phyloP scores from a whole-genome alignment of 1,139 yeast species.

The Taiozyma sp. region DNA sequence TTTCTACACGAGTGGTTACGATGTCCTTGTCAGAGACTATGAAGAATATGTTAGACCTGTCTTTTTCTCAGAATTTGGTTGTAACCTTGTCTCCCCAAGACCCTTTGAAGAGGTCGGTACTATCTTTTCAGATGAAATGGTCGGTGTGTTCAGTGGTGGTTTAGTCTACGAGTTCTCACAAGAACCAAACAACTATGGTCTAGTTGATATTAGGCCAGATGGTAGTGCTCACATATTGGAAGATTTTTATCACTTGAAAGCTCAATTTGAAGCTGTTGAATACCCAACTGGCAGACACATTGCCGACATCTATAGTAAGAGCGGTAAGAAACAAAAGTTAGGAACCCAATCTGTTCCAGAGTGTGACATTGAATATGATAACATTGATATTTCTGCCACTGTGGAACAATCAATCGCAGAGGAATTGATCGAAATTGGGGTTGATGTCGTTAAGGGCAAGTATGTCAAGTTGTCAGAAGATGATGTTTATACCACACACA shows the following conservation, averaged over 20 bases:
- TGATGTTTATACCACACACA: slow-evolving; percentile 34
- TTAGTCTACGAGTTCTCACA: slow-evolving; percentile 87
- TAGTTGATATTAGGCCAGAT: slow-evolving; percentile 53
- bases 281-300: slow-evolving; percentile 25
- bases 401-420: slow-evolving; percentile 45
- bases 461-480: slow-evolving; percentile 38
- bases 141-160: slow-evolving; percentile 84
- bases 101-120: slow-evolving; percentile 71
- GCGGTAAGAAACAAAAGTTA: slow-evolving; percentile 26
- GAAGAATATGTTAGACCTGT: slow-evolving; percentile 66
- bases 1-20: slow-evolving; percentile 77
- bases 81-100: slow-evolving; percentile 81
- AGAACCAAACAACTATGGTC: slow-evolving; percentile 84
- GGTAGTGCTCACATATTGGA: slow-evolving; percentile 51
- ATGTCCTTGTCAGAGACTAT: slow-evolving; percentile 67
- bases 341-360: slow-evolving; percentile 28
- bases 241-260: slow-evolving; percentile 49
- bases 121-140: slow-evolving; percentile 70
- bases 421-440: slow-evolving; percentile 43
- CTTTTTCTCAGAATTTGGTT: slow-evolving; percentile 89
- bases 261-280: slow-evolving; percentile 36
- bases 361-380: slow-evolving; percentile 44
- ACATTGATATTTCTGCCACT: slow-evolving; percentile 44
- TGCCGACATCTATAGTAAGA: slow-evolving; percentile 23
- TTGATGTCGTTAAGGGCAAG: slow-evolving; percentile 38